Evolutionary conservation across 257 asterid genomes (phyloP).

Genomic region (Thymus quinquecostatus): DNA sequence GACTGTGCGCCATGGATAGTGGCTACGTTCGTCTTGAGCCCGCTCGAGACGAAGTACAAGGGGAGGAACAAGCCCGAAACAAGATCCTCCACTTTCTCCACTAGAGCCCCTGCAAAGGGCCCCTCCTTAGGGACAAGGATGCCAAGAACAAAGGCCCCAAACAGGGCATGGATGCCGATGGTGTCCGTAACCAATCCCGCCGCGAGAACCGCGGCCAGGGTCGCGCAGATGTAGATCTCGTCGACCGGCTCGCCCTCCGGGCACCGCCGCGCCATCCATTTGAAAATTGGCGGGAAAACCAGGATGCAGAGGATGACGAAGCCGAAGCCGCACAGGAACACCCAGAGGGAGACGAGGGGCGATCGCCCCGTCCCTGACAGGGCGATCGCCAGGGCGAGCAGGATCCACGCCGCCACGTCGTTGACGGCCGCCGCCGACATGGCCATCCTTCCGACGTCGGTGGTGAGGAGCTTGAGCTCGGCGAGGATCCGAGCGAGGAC

Average conservation of each 20-base stretch:
- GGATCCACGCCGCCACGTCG: constrained; percentile 84
- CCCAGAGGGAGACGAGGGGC: constrained; percentile 66
- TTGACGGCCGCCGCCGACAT: constrained; percentile 91
- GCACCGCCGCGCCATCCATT: constrained; percentile 62
- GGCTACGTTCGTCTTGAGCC: constrained; percentile 76
- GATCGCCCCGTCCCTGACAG: constrained; percentile 57
- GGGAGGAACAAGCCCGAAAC: constrained; percentile 84
- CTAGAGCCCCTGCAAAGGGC: constrained; percentile 71
- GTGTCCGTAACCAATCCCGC: constrained; percentile 70
- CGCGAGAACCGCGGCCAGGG: constrained; percentile 64
- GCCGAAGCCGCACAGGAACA: constrained; percentile 59
- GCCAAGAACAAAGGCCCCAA: constrained; percentile 86
- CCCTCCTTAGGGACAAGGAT: constrained; percentile 86
- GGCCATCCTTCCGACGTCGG: constrained; percentile 75
- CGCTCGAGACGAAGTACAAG: constrained; percentile 80
- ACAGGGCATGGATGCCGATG: constrained; percentile 83
- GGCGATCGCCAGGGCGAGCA: constrained; percentile 77
- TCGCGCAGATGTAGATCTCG: constrained; percentile 65
- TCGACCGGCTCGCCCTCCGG: constrained; percentile 74
- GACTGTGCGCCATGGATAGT: constrained; percentile 73
- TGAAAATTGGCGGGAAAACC: constrained; percentile 55
- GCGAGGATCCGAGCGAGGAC: constrained; percentile 88
- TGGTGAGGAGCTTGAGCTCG: constrained; percentile 77
- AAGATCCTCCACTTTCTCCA: constrained; percentile 84
- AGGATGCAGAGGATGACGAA: constrained; percentile 47